A percentile compares a stretch with the other conserved stretches of the same genome.
These are phyloP conservation scores for Grifola frondosa DNA, from an alignment of 1,284 basidiomycete species.

Conservation along the genomic window DNA sequence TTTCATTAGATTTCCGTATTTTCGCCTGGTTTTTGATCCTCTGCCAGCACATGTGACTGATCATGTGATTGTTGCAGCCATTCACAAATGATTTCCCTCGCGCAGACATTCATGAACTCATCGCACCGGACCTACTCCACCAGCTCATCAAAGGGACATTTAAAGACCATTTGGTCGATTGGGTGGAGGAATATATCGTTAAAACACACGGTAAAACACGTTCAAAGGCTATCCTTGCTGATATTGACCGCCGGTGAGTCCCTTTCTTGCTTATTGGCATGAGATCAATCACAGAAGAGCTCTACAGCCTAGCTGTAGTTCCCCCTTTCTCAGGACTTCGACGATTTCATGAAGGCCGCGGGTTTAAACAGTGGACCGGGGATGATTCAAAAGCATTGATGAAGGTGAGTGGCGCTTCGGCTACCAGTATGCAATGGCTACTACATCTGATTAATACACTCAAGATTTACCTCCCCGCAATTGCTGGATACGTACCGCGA, in stretches of 20 bases:
- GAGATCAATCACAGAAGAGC: not conserved
- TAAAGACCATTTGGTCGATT: slow-evolving; percentile 28
- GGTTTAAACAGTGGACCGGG: slow-evolving; percentile 21
- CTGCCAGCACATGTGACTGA: too few species aligned
- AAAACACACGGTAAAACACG: slow-evolving; percentile 6
- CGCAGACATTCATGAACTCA: slow-evolving; percentile 25
- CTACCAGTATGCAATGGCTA: not conserved
- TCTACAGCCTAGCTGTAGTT: not conserved
- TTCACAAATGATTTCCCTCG: slow-evolving; percentile 27
- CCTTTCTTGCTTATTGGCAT: not conserved
- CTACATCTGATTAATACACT: not conserved
- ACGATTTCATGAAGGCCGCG: slow-evolving; percentile 8
- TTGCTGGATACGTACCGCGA: slow-evolving; percentile 14
- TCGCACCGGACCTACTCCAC: slow-evolving; percentile 28
- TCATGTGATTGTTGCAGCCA: slow-evolving; percentile 5
- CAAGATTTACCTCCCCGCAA: slow-evolving; percentile 16
- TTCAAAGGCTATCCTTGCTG: slow-evolving; percentile 9
- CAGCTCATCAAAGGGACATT: slow-evolving; percentile 31
- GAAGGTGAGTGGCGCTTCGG: slow-evolving; percentile 14
- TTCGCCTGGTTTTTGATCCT: too few species aligned
- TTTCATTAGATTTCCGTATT: too few species aligned
- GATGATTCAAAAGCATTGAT: slow-evolving; percentile 22
- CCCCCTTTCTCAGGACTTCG: slow-evolving; percentile 9
- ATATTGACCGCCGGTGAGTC: slow-evolving; percentile 22
- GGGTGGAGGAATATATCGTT: slow-evolving; percentile 19